These are phyloP conservation scores for Solanum hybrid DNA, from an alignment of 305 asterid genomes.

Conservation along the genomic window DNA sequence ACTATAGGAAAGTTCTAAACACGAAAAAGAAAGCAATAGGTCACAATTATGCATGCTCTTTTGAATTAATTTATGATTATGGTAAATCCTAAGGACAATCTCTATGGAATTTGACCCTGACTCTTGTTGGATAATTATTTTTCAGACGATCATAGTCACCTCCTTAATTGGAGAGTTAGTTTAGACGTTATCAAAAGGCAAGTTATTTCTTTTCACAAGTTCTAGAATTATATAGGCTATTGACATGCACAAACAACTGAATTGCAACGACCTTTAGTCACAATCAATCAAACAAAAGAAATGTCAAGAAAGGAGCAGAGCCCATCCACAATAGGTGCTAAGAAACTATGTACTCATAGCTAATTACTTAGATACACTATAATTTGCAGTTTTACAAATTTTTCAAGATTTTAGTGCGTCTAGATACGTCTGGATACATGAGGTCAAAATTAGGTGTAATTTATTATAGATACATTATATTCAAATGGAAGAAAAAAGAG, in stretches of 20 bases:
- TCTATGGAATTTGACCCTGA: neutral
- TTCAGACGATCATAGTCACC: neutral
- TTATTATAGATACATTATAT: neutral
- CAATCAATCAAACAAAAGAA: conserved; percentile 52
- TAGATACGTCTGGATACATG: neutral
- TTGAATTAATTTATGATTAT: neutral
- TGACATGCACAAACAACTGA: conserved; percentile 16
- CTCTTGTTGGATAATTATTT: neutral
- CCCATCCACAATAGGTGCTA: conserved; percentile 79
- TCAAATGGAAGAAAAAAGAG: neutral
- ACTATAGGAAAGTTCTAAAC: neutral
- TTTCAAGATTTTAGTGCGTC: neutral
- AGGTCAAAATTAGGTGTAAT: neutral
- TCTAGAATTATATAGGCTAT: conserved; percentile 23
- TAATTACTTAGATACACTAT: neutral
- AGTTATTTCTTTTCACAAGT: conserved; percentile 10
- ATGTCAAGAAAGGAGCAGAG: conserved; percentile 61
- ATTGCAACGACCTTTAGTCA: conserved; percentile 45
- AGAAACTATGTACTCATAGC: neutral
- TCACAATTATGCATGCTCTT: neutral
- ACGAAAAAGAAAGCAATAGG: too few relatives aligned
- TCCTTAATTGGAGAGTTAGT: neutral
- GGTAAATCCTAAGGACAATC: neutral
- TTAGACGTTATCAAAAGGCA: neutral
- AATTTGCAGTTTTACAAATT: neutral